Percentiles rank a stretch among this genome's conserved stretches.
Evolutionary conservation across 306 rosid species (phyloP).

Genomic region (Sicyos baderoa): DNA sequence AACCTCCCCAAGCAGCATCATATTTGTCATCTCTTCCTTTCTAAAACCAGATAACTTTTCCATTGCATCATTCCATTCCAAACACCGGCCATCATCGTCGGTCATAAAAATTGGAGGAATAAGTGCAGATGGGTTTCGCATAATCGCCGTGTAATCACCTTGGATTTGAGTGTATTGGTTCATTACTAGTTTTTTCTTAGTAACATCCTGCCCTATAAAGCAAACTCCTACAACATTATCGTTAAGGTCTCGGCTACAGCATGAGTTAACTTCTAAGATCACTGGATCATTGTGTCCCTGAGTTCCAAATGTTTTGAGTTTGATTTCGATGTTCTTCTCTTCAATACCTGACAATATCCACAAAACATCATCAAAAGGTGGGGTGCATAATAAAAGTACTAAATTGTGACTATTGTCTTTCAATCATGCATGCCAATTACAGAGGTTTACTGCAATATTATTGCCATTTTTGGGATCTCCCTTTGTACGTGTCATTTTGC

Average conservation of each 20-base stretch:
- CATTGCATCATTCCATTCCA: conserved; percentile 41
- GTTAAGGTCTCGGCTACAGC: conserved; percentile 35
- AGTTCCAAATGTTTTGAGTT: conserved; percentile 31
- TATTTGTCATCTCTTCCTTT: conserved; percentile 32
- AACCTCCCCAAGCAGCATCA: conserved; percentile 37
- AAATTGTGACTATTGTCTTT: background rate
- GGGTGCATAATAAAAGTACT: background rate
- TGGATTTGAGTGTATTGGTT: conserved; percentile 36
- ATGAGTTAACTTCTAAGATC: conserved; percentile 33
- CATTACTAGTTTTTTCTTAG: conserved; percentile 27
- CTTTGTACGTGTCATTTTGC: background rate
- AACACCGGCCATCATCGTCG: conserved; percentile 32
- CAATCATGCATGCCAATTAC: background rate
- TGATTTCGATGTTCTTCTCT: conserved; percentile 33
- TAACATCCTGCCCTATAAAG: conserved; percentile 37
- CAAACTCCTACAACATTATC: conserved; percentile 35
- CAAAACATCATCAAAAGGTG: background rate
- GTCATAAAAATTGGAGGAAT: conserved; percentile 43
- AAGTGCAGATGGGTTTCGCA: conserved; percentile 35
- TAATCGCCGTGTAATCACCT: conserved; percentile 39
- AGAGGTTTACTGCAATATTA: background rate
- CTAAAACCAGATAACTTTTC: conserved; percentile 35
- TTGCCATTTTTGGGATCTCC: background rate
- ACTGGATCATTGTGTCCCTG: conserved; percentile 25
- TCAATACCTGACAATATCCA: conserved; percentile 27